Evolutionary conservation across 768 basidiomycete species (phyloP).

Genomic region (Trametes villosa): DNA sequence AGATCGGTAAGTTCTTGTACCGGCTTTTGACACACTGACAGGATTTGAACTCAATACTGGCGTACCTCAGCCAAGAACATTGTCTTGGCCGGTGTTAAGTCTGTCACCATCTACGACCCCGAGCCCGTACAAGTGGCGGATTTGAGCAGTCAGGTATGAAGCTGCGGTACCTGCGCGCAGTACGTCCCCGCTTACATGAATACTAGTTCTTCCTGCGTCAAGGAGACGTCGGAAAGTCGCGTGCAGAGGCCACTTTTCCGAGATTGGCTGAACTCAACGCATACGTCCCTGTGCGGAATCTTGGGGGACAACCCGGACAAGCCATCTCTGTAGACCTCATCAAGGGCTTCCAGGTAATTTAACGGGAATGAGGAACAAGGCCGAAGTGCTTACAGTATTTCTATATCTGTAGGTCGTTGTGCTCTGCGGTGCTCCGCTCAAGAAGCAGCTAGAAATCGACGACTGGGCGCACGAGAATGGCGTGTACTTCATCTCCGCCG

Average conservation of each 20-base stretch:
- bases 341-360: slow-evolving; percentile 84
- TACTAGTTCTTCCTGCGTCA: slow-evolving; percentile 91
- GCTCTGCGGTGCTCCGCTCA: slow-evolving; percentile 74
- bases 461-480: slow-evolving; percentile 92
- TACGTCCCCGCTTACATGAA: neutral
- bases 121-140: slow-evolving; percentile 87
- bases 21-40: neutral
- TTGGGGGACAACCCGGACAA: slow-evolving; percentile 79
- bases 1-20: slow-evolving; percentile 68
- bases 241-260: slow-evolving; percentile 85
- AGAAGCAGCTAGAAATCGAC: slow-evolving; percentile 92
- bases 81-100: slow-evolving; percentile 94
- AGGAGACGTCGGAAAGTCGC: slow-evolving; percentile 84
- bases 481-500: slow-evolving; percentile 89
- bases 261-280: slow-evolving; percentile 92
- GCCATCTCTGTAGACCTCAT: slow-evolving; percentile 81
- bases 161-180: neutral
- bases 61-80: slow-evolving; percentile 83
- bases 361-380: neutral
- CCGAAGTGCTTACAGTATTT: slow-evolving; percentile 1
- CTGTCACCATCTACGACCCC: slow-evolving; percentile 94
- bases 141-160: slow-evolving; percentile 82
- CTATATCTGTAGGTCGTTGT: slow-evolving; percentile 73
- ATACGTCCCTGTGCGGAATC: slow-evolving; percentile 90
- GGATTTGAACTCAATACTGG: slow-evolving; percentile 8